phyloP scores from a whole-genome alignment of 2,329 filamentous ascomycete species.

The Aspergillaceae sp. region DNA sequence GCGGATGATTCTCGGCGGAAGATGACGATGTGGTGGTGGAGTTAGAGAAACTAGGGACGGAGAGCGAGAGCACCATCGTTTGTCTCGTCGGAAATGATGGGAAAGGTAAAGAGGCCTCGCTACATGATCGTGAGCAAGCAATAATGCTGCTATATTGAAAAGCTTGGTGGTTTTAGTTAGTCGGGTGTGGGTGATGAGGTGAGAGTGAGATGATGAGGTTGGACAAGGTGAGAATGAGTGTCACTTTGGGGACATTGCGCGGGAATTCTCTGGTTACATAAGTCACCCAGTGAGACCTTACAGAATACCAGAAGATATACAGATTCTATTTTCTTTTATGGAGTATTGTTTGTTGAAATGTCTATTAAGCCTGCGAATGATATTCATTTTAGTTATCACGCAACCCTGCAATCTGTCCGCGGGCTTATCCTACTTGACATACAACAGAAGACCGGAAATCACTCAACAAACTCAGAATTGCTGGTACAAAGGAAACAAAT shows the following conservation, averaged over 20 bases:
- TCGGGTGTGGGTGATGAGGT: no score
- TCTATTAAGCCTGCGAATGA: background rate
- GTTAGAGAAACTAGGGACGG: slow-evolving; percentile 29
- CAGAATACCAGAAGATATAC: no score
- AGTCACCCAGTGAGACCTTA: no score
- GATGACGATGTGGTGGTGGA: slow-evolving; percentile 20
- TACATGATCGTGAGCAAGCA: slow-evolving; percentile 23
- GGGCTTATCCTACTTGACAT: no score
- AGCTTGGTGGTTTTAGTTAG: no score
- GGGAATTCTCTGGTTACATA: no score
- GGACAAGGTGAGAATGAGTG: no score
- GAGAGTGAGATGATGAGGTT: no score
- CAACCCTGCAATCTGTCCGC: background rate
- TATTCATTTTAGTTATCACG: background rate
- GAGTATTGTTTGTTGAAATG: background rate
- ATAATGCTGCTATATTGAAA: no score
- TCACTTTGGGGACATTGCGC: no score
- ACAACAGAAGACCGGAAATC: no score
- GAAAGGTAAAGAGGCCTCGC: slow-evolving; percentile 7
- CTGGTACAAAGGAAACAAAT: background rate
- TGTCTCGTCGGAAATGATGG: background rate
- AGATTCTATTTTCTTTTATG: background rate
- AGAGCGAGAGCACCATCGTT: slow-evolving; percentile 33
- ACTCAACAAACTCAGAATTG: background rate
- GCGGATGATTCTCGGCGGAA: background rate